A percentile compares a stretch with the other conserved stretches of the same genome.
Evolutionary conservation across 2,329 filamentous ascomycete species (phyloP).

Genomic region (Monosporascus sp.): DNA sequence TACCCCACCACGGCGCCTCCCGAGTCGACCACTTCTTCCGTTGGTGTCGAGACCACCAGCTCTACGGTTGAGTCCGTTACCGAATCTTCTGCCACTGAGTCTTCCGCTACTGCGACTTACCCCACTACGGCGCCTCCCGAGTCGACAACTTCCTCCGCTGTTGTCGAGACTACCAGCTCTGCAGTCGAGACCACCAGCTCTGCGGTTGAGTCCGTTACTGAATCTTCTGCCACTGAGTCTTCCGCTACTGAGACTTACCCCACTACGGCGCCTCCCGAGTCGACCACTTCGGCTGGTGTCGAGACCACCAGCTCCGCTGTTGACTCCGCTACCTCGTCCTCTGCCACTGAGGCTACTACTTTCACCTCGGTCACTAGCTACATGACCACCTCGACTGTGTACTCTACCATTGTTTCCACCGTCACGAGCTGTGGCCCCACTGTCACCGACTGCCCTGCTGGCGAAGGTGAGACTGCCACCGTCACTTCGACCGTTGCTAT

Average conservation of each 20-base stretch:
- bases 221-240: constrained; percentile 9
- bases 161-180: constrained; percentile 3
- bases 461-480: constrained; percentile 43
- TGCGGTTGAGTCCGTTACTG: constrained; percentile 16
- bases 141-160: constrained; percentile 8
- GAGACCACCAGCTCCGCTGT: constrained; percentile 12
- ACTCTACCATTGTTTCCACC: constrained; percentile 43
- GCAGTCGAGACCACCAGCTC: constrained; percentile 8
- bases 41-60: constrained; percentile 3
- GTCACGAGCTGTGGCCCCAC: constrained; percentile 48
- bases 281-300: constrained; percentile 6
- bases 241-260: constrained; percentile 13
- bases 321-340: constrained; percentile 15
- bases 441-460: constrained; percentile 43
- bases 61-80: constrained; percentile 1
- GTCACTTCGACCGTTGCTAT: constrained; percentile 43
- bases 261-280: constrained; percentile 5
- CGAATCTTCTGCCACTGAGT: constrained; percentile 9
- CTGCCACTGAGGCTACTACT: constrained; percentile 2
- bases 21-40: constrained; percentile 8
- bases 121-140: constrained; percentile 3
- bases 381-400: constrained; percentile 44
- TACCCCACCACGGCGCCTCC: constrained; percentile 4
- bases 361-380: constrained; percentile 30
- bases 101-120: constrained; percentile 14